phyloP scores from a whole-genome alignment of 345 rosid genomes.

The Citrus sp. region DNA sequence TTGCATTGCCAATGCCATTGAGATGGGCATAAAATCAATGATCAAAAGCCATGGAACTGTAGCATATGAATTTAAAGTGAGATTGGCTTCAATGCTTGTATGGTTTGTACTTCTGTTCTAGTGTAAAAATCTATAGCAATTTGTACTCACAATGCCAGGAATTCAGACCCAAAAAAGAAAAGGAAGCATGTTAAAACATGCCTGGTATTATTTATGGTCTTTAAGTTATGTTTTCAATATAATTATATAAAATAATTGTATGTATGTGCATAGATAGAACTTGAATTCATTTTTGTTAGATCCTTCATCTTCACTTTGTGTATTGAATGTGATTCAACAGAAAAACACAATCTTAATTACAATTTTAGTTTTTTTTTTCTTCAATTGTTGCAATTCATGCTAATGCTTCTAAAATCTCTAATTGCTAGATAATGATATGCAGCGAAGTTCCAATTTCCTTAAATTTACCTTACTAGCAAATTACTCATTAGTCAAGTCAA shows the following conservation, averaged over 20 bases:
- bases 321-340: not conserved
- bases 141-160: not conserved
- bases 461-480: no score
- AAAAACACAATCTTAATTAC: not conserved
- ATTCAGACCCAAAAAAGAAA: not conserved
- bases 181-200: not conserved
- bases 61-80: not conserved
- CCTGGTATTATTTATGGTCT: conserved; percentile 2
- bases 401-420: not conserved
- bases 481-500: not conserved
- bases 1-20: not conserved
- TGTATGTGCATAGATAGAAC: not conserved
- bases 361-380: not conserved
- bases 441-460: no score
- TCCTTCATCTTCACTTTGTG: not conserved
- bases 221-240: not conserved
- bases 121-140: not conserved
- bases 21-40: not conserved
- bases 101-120: not conserved
- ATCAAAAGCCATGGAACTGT: conserved; percentile 11
- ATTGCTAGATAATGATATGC: no score
- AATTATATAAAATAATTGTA: not conserved
- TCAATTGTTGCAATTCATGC: not conserved
- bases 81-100: not conserved
- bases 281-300: conserved; percentile 1